Conservation (phyloP, 2,329 filamentous ascomycete genomes). For the Fusarium vanettenii region DNA sequence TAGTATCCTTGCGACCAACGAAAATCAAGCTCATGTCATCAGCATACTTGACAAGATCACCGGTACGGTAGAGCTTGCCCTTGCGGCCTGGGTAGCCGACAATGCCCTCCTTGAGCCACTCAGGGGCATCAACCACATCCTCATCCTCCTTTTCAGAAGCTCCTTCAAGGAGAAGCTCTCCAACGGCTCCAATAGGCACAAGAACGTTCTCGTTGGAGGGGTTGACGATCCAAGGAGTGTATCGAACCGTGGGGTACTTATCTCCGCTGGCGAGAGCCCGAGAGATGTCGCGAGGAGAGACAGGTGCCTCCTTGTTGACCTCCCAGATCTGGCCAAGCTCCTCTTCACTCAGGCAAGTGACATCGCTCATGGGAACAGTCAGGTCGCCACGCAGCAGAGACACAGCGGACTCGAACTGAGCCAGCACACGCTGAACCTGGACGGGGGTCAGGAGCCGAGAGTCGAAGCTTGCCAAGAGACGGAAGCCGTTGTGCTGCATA, state of each 20-base stretch:
- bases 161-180: constrained; percentile 54
- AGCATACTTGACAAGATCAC: constrained; percentile 40
- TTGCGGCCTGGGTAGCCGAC: constrained; percentile 31
- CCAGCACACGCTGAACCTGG: constrained; percentile 64
- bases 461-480: constrained; percentile 72
- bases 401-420: constrained; percentile 62
- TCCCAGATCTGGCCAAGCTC: constrained; percentile 52
- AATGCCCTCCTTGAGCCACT: constrained; percentile 37
- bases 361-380: constrained; percentile 46
- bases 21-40: constrained; percentile 41
- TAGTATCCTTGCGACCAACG: constrained; percentile 35
- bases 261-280: constrained; percentile 33
- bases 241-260: constrained; percentile 31
- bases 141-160: neutral
- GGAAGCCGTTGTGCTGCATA: constrained; percentile 63
- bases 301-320: constrained; percentile 41
- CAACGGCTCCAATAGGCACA: constrained; percentile 46
- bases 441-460: constrained; percentile 63
- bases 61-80: constrained; percentile 38
- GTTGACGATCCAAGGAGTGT: constrained; percentile 46
- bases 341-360: constrained; percentile 50
- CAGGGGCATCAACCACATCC: constrained; percentile 25
- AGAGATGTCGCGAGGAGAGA: constrained; percentile 23
- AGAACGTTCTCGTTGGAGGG: constrained; percentile 39
- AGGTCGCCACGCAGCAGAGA: constrained; percentile 58